These are phyloP conservation scores for Tulasnella sp. DNA, from an alignment of 768 basidiomycete species.

Conservation along the genomic window DNA sequence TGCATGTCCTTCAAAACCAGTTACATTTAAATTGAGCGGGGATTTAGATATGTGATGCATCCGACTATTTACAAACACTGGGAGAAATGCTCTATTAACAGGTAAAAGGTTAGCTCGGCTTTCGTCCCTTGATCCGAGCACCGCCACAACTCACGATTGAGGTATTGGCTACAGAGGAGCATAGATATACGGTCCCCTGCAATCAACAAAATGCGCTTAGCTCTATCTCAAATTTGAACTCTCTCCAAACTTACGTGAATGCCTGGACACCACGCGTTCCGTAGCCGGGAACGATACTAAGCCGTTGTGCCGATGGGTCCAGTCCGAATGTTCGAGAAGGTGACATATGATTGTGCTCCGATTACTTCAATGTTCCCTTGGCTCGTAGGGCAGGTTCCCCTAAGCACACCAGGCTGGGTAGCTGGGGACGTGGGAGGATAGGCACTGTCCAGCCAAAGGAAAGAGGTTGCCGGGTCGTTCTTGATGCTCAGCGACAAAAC, in stretches of 20 bases:
- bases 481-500: slow-evolving; percentile 44
- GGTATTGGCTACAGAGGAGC: not conserved
- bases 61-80: not conserved
- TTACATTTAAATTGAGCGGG: not conserved
- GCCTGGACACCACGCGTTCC: not conserved
- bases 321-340: slow-evolving; percentile 9
- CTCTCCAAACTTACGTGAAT: not conserved
- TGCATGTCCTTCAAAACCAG: not conserved
- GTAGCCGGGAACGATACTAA: not conserved
- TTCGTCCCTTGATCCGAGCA: not conserved
- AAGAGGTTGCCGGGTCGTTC: slow-evolving; percentile 34
- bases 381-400: slow-evolving; percentile 5
- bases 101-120: not conserved
- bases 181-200: not conserved
- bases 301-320: not conserved
- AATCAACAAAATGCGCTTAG: not conserved
- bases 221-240: not conserved
- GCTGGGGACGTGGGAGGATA: not conserved
- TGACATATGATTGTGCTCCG: not conserved
- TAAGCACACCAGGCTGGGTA: not conserved
- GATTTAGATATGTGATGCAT: not conserved
- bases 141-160: not conserved
- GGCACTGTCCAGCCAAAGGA: not conserved
- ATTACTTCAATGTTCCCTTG: not conserved
- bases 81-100: not conserved